These are phyloP conservation scores for Epicoccum sorghinum DNA, from an alignment of 2,329 filamentous ascomycete genomes.

Conservation along the genomic window DNA sequence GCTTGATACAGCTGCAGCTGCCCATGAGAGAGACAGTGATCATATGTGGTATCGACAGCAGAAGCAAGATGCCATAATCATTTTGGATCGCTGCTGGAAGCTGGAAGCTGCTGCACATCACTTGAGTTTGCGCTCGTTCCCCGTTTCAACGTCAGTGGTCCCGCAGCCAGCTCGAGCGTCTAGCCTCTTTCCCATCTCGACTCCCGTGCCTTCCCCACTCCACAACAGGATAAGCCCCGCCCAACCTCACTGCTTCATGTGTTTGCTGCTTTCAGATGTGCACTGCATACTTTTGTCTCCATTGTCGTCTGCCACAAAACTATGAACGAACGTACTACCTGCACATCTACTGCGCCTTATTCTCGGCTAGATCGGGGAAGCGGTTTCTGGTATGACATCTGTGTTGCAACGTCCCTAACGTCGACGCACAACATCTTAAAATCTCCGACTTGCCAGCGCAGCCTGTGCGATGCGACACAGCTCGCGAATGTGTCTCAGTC, in stretches of 20 bases:
- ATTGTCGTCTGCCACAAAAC: no score
- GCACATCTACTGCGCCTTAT: no score
- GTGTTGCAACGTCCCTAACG: not conserved
- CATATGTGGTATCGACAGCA: no score
- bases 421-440: not conserved
- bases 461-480: not conserved
- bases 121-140: not conserved
- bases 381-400: not conserved
- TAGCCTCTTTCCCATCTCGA: slow-evolving; percentile 1
- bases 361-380: no score
- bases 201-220: slow-evolving; percentile 13
- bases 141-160: not conserved
- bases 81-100: no score
- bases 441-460: not conserved
- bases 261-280: not conserved
- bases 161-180: not conserved
- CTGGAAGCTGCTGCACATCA: not conserved
- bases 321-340: no score
- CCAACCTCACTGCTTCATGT: slow-evolving; percentile 22
- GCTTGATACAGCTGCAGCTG: not conserved
- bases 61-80: no score
- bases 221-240: not conserved
- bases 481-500: not conserved
- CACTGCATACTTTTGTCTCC: no score
- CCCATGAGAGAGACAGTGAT: not conserved